Base-by-base conservation (phyloP, 83 land plant genomes). In the Picea mariana region DNA sequence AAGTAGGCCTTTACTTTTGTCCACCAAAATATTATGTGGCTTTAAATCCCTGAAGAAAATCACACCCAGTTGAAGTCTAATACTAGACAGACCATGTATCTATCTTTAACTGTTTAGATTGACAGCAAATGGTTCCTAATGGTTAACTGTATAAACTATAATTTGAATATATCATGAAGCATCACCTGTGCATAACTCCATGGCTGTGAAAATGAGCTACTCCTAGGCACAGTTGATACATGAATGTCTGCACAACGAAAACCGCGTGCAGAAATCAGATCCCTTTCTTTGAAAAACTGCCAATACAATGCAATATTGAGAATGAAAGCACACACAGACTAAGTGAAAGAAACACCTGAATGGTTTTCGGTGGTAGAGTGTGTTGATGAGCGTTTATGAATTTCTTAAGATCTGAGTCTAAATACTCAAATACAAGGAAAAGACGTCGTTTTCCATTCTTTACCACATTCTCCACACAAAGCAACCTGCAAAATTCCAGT, bases 371-470 rank as follows among this genome's bases (percentile, higher is more conserved):
- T 1, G 92, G 91, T 7, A 97, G 82, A 1, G 95, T 94, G n/a
- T n/a, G n/a, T n/a, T n/a, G n/a, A n/a, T n/a, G n/a, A 80, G 89
- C 88, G 77, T 97, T 98, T 38, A 97, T 93, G 82, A 89, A 97
- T 82, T 97, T 97, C 93, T 95, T 97, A n/a, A 95, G 89, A 84
- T 97, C 99, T n/a, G 98, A 90, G 80, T 97, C 99, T 60, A 97
- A 91, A 77, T 89, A 97, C 87, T 97, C 98, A 67, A 97, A 97
- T 6, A 97, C 97, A 65, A 97, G 73, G 85, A 95, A 97, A 5
- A 95, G 88, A 47, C 91, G 42, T 9, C 94, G 94, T 84, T 95
- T 97, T 21, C 87, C 91, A 77, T 91, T 89, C 89, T 94, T 92
- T 58, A 90, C 94, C 11, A 91, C 84, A 61, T 92, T 93, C 84